A percentile compares a stretch with the other conserved stretches of the same genome.
Evolutionary conservation across 1,284 basidiomycete species (phyloP).

Genomic region (Puccinia horiana): DNA sequence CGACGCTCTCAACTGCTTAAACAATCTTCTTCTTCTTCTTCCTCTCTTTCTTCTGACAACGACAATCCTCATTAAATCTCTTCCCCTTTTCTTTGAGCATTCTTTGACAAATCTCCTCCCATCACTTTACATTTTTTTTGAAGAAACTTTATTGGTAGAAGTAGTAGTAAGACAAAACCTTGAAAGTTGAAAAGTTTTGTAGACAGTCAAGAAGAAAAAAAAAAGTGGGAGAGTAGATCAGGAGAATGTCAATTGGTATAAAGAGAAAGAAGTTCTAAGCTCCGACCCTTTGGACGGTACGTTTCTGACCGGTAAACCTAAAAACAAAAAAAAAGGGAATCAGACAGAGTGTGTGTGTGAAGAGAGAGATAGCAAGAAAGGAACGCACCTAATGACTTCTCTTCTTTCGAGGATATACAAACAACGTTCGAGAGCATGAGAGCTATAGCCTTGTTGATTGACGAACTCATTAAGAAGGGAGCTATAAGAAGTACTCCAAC

Average conservation of each 20-base stretch:
- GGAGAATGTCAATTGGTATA: not conserved
- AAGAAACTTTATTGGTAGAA: not conserved
- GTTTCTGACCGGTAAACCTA: not conserved
- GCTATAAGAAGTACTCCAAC: slow-evolving; percentile 95
- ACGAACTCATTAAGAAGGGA: slow-evolving; percentile 94
- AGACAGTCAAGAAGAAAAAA: not conserved
- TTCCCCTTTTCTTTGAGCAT: not conserved
- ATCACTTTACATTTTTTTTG: not conserved
- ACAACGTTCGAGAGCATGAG: slow-evolving; percentile 87
- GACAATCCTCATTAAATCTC: not conserved
- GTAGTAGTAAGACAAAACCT: not conserved
- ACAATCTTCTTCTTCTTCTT: not conserved
- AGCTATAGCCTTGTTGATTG: slow-evolving; percentile 82
- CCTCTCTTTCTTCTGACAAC: not conserved
- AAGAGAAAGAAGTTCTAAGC: not conserved
- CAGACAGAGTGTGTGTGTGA: not conserved
- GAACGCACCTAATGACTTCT: slow-evolving; percentile 76
- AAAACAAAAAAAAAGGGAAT: not conserved
- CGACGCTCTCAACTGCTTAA: slow-evolving; percentile 10
- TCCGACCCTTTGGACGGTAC: not conserved
- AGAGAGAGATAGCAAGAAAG: not conserved
- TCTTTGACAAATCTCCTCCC: not conserved
- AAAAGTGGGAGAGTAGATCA: not conserved
- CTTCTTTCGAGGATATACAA: slow-evolving; percentile 92
- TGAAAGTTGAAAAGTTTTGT: not conserved